Evolutionary conservation across 306 rosid species (phyloP), one percentile per base, ranked within the genome.

Genomic region (Carpinus fangiana): DNA sequence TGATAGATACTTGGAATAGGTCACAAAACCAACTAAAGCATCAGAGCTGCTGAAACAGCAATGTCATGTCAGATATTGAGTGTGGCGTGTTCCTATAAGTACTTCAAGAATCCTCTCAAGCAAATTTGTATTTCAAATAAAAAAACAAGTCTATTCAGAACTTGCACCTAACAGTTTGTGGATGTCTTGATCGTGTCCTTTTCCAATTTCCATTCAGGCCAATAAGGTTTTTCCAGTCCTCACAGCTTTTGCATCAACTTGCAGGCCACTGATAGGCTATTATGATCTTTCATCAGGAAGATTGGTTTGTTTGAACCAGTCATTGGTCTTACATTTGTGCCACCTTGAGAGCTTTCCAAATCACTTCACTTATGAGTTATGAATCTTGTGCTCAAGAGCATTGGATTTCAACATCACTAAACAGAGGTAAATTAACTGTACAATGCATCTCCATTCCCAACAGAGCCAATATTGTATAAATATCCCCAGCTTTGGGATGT

Each of bases 401-500:
- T 38, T 73, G 46, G 57, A 76, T 59, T 73, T 73, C 51, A 31
- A 68, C 70, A 41, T 34, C 73, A 26, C 17, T 69, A 67, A 38
- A 16, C 47, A 54, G 11, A 57, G 73, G 70, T 53, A 64, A 38
- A 84, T 72, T 59, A 59, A 74, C 80, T 62, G 84, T 65, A 77
- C 56, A 36, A 43, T 80, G 80, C 83, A 90, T 81, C 78, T 87
- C 92, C 75, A 60, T 74, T 84, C 78, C 83, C 86, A 92, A 83
- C 50, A 89, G 72, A 64, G 82, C 75, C 87, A 89, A 79, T n/a
- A 75, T 78, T 77, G 10, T 50, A 76, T 82, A 86, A 77, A 94
- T 86, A 66, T 89, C 82, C 65, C 82, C 84, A n/a, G 82, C 85
- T 47, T 88, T 81, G 59, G 89, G 86, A 72, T 90, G 97, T 72